Percentiles rank a stretch among this genome's conserved stretches.
phyloP scores from a whole-genome alignment of 2,329 filamentous ascomycete genomes.

The Clonostachys solani region DNA sequence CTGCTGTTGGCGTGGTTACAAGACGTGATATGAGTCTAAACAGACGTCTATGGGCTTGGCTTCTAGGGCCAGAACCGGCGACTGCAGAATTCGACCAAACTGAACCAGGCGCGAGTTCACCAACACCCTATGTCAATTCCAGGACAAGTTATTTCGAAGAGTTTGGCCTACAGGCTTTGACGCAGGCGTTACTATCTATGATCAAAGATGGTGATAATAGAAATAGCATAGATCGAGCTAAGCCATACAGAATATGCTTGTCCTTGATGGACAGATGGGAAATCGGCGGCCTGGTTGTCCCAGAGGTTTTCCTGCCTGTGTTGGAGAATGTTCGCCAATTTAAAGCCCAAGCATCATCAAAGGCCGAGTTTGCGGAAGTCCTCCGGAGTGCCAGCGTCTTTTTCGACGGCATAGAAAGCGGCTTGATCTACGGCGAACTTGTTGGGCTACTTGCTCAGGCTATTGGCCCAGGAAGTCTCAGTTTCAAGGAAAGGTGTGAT shows the following conservation, averaged over 20 bases:
- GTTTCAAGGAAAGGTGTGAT: conserved; percentile 44
- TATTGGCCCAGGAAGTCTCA: conserved; percentile 41
- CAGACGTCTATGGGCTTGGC: conserved; percentile 91
- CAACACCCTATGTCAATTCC: conserved; percentile 36
- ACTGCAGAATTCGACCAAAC: conserved; percentile 42
- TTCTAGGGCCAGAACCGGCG: conserved; percentile 72
- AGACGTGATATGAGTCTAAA: conserved; percentile 97
- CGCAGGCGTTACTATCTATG: conserved; percentile 71
- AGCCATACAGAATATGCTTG: conserved; percentile 85
- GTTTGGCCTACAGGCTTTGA: conserved; percentile 71
- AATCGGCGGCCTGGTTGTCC: conserved; percentile 84
- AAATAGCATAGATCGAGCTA: conserved; percentile 59
- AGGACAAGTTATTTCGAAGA: conserved; percentile 79
- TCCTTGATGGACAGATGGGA: conserved; percentile 99
- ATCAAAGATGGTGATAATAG: conserved; percentile 43
- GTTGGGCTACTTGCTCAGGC: conserved; percentile 61
- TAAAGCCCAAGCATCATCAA: conserved; percentile 59
- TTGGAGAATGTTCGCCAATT: conserved; percentile 77
- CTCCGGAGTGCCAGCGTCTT: conserved; percentile 91
- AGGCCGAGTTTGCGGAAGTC: conserved; percentile 76
- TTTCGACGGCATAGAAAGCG: conserved; percentile 95
- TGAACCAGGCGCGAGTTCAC: too few species aligned
- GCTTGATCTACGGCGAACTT: conserved; percentile 85
- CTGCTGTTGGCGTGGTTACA: conserved; percentile 82
- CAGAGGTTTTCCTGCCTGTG: conserved; percentile 82